Conservation (phyloP, 164 flowering plant species). For the Vitis vinifera region DNA sequence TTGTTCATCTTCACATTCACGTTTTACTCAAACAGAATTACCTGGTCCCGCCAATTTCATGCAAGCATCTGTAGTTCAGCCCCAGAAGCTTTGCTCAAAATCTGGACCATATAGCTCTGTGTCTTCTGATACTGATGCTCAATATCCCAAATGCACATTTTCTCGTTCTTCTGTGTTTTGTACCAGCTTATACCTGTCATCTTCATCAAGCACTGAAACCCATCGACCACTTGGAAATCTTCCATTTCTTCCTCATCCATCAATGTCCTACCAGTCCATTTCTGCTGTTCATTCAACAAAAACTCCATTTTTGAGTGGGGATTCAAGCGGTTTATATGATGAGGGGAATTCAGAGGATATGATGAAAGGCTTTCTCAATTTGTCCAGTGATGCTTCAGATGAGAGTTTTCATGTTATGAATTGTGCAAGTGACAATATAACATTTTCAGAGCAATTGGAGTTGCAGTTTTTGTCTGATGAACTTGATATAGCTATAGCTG, state of each 20-base stretch:
- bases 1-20: constrained; percentile 22
- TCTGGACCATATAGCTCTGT: constrained; percentile 22
- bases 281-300: constrained; percentile 37
- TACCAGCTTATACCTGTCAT: constrained; percentile 54
- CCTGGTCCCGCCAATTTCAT: constrained; percentile 13
- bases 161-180: constrained; percentile 63
- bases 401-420: constrained; percentile 31
- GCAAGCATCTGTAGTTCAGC: constrained; percentile 14
- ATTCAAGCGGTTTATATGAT: constrained; percentile 21
- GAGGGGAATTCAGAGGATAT: constrained; percentile 33
- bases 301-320: constrained; percentile 32
- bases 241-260: constrained; percentile 67
- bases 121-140: constrained; percentile 27
- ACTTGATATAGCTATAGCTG: constrained; percentile 63
- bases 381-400: constrained; percentile 36
- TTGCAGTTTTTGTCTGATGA: constrained; percentile 61
- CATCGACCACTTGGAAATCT: constrained; percentile 46
- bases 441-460: constrained; percentile 51
- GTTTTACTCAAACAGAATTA: constrained; percentile 19
- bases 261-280: constrained; percentile 24
- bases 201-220: constrained; percentile 52
- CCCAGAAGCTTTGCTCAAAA: constrained; percentile 10
- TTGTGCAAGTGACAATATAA: constrained; percentile 31
- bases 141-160: constrained; percentile 22
- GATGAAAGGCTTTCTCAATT: constrained; percentile 45